Evolutionary conservation across 179 eudicot genomes (phyloP).

Genomic region (Drosera spatulata): DNA sequence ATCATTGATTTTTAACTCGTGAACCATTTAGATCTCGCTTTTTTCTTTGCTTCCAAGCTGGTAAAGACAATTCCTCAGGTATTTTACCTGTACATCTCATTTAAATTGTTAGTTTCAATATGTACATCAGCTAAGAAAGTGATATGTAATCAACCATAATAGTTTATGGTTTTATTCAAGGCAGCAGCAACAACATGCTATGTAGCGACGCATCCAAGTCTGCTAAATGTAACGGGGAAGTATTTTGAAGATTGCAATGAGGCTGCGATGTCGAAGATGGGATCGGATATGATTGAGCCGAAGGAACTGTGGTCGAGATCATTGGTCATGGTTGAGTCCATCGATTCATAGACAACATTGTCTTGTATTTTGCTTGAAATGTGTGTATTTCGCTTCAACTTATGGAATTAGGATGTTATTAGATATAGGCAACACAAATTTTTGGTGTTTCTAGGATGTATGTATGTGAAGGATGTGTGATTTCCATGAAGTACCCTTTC

Average conservation of each 20-base stretch:
- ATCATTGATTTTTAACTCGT: too few species aligned
- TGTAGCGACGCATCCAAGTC: slow-evolving; percentile 59
- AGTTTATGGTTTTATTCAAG: slow-evolving; percentile 14
- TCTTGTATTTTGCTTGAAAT: neutral
- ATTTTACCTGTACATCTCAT: too few species aligned
- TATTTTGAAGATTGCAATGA: slow-evolving; percentile 81
- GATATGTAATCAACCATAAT: neutral
- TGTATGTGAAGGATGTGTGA: too few species aligned
- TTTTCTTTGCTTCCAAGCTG: slow-evolving; percentile 63
- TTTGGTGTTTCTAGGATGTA: too few species aligned
- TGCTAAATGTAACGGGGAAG: slow-evolving; percentile 49
- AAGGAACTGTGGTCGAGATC: slow-evolving; percentile 52
- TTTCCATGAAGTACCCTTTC: too few species aligned
- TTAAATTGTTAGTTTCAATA: too few species aligned
- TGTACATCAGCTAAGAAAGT: neutral
- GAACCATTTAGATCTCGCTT: slow-evolving; percentile 43
- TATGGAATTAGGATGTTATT: too few species aligned
- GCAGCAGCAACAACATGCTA: slow-evolving; percentile 95
- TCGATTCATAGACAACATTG: neutral
- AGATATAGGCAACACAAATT: too few species aligned
- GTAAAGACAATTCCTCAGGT: slow-evolving; percentile 39
- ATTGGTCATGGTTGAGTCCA: slow-evolving; percentile 30
- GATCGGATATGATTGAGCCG: slow-evolving; percentile 39
- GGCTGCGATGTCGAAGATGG: slow-evolving; percentile 44
- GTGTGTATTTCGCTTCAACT: too few species aligned